Evolutionary conservation across 371 early-diverging fungal species (phyloP).

Genomic region (Mycotypha africana): DNA sequence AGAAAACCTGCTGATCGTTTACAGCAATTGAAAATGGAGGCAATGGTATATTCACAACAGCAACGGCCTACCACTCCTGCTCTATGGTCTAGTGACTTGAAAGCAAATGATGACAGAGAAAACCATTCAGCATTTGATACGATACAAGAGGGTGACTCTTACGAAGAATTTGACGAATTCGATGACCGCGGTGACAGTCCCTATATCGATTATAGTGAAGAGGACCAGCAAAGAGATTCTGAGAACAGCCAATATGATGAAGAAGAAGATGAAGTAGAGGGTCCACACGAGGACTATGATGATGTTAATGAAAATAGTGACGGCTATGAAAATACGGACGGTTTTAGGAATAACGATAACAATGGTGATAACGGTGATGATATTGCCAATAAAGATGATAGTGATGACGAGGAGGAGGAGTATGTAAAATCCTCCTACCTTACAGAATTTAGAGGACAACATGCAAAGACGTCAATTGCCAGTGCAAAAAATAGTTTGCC

Average conservation of each 20-base stretch:
- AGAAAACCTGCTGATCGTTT: too few species aligned
- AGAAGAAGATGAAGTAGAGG: not conserved
- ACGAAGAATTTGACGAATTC: not conserved
- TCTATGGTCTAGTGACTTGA: slow-evolving; percentile 7
- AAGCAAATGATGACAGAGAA: not conserved
- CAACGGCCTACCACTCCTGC: slow-evolving; percentile 15
- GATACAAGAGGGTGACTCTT: not conserved
- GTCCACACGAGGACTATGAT: not conserved
- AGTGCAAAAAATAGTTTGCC: too few species aligned
- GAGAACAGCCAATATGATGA: not conserved
- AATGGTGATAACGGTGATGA: too few species aligned
- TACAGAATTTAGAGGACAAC: slow-evolving; percentile 15
- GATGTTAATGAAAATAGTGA: not conserved
- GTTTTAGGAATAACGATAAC: too few species aligned
- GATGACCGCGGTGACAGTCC: not conserved
- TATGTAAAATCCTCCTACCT: not conserved
- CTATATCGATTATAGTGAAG: not conserved
- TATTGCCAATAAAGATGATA: not conserved
- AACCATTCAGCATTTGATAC: not conserved
- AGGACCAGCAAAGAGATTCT: not conserved
- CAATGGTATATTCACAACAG: too few species aligned
- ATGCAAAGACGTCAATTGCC: not conserved
- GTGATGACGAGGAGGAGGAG: not conserved
- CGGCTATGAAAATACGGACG: too few species aligned
- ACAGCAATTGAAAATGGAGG: too few species aligned